Base-by-base conservation (phyloP, 768 basidiomycete genomes). In the Psilocybe subaeruginosa region DNA sequence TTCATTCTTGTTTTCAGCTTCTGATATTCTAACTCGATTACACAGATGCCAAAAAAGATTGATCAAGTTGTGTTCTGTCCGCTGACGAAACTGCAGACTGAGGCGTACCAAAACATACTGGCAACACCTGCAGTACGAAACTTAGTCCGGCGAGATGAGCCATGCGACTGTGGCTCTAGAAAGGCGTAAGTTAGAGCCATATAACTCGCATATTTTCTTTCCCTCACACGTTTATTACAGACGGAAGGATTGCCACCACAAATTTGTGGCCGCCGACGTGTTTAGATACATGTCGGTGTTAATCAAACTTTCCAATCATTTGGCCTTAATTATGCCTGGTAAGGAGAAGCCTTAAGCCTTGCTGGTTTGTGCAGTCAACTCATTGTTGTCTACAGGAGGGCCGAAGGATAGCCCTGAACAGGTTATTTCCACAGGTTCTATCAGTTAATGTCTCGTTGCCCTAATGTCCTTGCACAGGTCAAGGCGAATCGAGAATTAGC, bases 51-150 rank as follows among this genome's bases (percentile, higher is more conserved):
- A 0, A 80, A 81, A 62, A 99, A 99, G 78, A 83, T 83, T 0
- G 97, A 99, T 66, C 80, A 94, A 69, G 91, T 98, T 12, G 93
- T 97, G 4, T 97, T 98, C 68, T 99, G 97, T 69, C 96, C 95
- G 14, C 76, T 99, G 52, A 91, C 91, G 0, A 60, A 76, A 0
- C 80, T 76, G 37, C 96, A 97, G 74, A 83, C 87, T 30, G 69
- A 73, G 14, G 91, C 88, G 0, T 97, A 97, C 73, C 90, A 85
- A 65, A 80, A 82, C 4, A 79, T 96, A 35, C 76, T 96, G 23
- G 73, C 73, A n/a, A 85, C 83, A 66, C 78, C 80, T 5, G 79
- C 85, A 4, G 84, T 97, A 8, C 86, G 91, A 68, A 87, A 89
- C 62, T 76, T 97, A 54, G 74, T 95, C 19, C 78, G 77, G 16